Evolutionary conservation across 768 basidiomycete species (phyloP).

Genomic region (Amanita inopinata): DNA sequence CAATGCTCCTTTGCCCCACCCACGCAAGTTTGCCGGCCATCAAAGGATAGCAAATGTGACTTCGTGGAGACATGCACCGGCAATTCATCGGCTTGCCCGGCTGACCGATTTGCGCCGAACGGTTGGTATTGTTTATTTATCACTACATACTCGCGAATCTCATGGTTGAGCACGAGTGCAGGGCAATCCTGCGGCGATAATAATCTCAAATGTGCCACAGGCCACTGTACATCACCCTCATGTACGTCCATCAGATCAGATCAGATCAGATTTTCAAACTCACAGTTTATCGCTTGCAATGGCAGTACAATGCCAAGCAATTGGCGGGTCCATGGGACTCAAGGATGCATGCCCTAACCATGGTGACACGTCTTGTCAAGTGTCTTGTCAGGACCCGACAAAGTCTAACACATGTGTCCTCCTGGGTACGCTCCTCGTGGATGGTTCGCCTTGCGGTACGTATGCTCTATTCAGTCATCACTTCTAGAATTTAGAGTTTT

Average conservation of each 20-base stretch:
- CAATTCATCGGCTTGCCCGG: constrained; percentile 60
- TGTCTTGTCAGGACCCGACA: constrained; percentile 71
- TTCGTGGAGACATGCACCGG: constrained; percentile 68
- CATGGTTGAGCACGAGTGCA: constrained; percentile 16
- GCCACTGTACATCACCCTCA: constrained; percentile 69
- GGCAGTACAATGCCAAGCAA: constrained; percentile 64
- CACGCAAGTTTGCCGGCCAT: constrained; percentile 61
- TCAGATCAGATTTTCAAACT: constrained; percentile 4
- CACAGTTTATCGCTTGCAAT: constrained; percentile 13
- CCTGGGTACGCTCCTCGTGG: constrained; percentile 60
- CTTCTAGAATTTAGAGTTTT: constrained; percentile 9
- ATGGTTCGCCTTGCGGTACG: constrained; percentile 79
- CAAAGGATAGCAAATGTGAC: constrained; percentile 62
- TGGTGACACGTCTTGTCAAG: constrained; percentile 60
- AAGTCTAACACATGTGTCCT: constrained; percentile 52
- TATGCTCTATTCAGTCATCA: constrained; percentile 10
- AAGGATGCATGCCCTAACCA: constrained; percentile 54
- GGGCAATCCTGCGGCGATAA: constrained; percentile 57
- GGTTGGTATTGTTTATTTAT: constrained; percentile 30
- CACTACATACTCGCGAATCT: background rate
- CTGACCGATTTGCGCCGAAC: constrained; percentile 51
- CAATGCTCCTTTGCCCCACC: constrained; percentile 61
- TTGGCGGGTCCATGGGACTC: constrained; percentile 65
- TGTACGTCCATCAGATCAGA: constrained; percentile 25
- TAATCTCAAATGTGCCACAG: constrained; percentile 65